Conservation (phyloP, 768 basidiomycete species). For the Tricholoma terreum region DNA sequence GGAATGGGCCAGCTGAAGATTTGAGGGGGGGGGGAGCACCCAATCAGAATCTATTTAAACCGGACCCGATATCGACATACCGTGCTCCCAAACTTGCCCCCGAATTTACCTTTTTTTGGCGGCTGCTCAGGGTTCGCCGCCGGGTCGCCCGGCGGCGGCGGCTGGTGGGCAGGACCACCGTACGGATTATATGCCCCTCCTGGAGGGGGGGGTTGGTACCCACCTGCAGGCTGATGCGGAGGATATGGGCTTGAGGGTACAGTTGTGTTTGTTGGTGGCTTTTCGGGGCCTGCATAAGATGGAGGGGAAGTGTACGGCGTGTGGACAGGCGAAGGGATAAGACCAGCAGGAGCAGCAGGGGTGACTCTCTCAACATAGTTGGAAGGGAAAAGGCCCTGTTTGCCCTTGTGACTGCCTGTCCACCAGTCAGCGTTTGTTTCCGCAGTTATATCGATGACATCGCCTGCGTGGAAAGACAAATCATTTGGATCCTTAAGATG, state of each 20-base stretch:
- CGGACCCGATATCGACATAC: conserved; percentile 32
- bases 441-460: conserved; percentile 72
- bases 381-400: conserved; percentile 75
- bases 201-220: conserved; percentile 9
- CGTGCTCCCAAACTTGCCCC: conserved; percentile 50
- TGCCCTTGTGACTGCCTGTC: conserved; percentile 63
- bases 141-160: conserved; percentile 36
- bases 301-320: conserved; percentile 13
- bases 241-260: conserved; percentile 18
- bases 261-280: conserved; percentile 1
- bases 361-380: conserved; percentile 63
- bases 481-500: conserved; percentile 67
- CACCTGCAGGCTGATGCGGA: background rate
- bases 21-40: too few species aligned
- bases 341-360: conserved; percentile 11
- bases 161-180: conserved; percentile 38
- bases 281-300: background rate
- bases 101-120: conserved; percentile 57
- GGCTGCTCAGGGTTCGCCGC: conserved; percentile 38
- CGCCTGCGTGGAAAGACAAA: conserved; percentile 71
- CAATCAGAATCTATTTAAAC: background rate
- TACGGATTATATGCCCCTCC: conserved; percentile 40
- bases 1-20: conserved; percentile 47
- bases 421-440: conserved; percentile 90
- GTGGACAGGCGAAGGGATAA: conserved; percentile 20